phyloP scores from a whole-genome alignment of 495 filamentous ascomycete genomes.

The Lepraria neglecta region DNA sequence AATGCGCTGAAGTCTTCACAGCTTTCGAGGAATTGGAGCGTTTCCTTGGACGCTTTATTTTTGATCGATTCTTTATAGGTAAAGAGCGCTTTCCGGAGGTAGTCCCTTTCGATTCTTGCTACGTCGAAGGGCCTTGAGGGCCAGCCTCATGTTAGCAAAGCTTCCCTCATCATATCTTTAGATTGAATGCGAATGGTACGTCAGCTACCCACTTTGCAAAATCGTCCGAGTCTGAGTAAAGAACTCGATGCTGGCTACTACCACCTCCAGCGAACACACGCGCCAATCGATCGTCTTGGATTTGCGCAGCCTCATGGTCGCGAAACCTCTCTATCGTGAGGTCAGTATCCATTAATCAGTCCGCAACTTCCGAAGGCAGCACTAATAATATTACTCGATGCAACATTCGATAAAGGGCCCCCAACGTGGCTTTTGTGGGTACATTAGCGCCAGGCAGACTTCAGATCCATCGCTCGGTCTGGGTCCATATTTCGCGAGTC shows the following conservation, averaged over 20 bases:
- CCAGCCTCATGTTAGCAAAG: not conserved
- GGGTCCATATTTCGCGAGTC: not conserved
- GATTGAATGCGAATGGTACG: not conserved
- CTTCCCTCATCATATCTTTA: not conserved
- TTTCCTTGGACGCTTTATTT: not conserved
- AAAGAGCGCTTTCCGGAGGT: not conserved
- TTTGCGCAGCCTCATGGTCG: not conserved
- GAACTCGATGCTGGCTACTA: not conserved
- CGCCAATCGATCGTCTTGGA: not conserved
- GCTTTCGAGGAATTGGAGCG: not conserved
- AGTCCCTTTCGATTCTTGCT: not conserved
- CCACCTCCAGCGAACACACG: not conserved
- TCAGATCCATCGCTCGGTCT: no score
- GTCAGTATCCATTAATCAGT: not conserved
- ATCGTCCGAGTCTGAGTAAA: not conserved
- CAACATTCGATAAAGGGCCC: no score
- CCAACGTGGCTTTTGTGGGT: no score
- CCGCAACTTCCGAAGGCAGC: no score
- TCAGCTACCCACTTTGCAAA: not conserved
- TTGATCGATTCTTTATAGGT: not conserved
- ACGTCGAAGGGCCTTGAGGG: not conserved
- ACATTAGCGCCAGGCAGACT: no score
- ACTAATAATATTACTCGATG: no score
- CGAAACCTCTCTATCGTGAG: not conserved
- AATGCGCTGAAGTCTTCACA: not conserved